Percentiles rank a stretch among this genome's conserved stretches.
Conservation (phyloP, 2,329 filamentous ascomycete genomes). For the Fusarium zealandicum region DNA sequence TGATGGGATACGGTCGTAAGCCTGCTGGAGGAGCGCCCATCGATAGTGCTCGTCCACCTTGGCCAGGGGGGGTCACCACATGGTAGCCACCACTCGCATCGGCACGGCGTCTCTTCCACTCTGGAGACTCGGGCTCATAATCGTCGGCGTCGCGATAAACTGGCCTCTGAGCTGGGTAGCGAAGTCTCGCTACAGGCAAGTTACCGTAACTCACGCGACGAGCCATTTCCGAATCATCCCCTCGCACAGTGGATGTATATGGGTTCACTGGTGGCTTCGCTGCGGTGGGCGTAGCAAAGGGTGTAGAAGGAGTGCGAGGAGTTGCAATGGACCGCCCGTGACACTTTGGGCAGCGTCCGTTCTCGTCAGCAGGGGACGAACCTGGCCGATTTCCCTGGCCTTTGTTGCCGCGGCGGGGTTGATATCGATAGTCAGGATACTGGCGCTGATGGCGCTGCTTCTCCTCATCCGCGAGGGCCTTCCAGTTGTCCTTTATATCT, state of each 20-base stretch:
- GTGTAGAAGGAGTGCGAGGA: slow-evolving; percentile 64
- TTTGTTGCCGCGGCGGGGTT: slow-evolving; percentile 72
- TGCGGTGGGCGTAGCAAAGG: slow-evolving; percentile 49
- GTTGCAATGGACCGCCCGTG: slow-evolving; percentile 72
- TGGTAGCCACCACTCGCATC: slow-evolving; percentile 52
- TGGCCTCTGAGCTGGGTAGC: slow-evolving; percentile 35
- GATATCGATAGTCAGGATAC: slow-evolving; percentile 94
- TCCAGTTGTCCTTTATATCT: slow-evolving; percentile 85
- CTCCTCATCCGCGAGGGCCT: slow-evolving; percentile 88
- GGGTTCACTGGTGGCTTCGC: slow-evolving; percentile 37
- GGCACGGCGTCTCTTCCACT: slow-evolving; percentile 69
- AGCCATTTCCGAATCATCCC: slow-evolving; percentile 36
- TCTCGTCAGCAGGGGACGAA: slow-evolving; percentile 54
- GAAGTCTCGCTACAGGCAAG: slow-evolving; percentile 33
- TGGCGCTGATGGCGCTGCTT: slow-evolving; percentile 87
- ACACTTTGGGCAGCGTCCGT: slow-evolving; percentile 73
- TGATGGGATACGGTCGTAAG: slow-evolving; percentile 36
- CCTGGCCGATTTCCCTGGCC: slow-evolving; percentile 43
- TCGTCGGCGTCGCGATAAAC: slow-evolving; percentile 45
- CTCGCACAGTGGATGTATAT: slow-evolving; percentile 30
- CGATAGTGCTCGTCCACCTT: slow-evolving; percentile 29
- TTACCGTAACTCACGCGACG: slow-evolving; percentile 42
- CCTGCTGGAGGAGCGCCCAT: slow-evolving; percentile 27
- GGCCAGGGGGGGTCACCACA: slow-evolving; percentile 24
- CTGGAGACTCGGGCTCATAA: slow-evolving; percentile 53